These are phyloP conservation scores for Nidula niveotomentosa DNA, from an alignment of 1,284 basidiomycete species.

Conservation along the genomic window DNA sequence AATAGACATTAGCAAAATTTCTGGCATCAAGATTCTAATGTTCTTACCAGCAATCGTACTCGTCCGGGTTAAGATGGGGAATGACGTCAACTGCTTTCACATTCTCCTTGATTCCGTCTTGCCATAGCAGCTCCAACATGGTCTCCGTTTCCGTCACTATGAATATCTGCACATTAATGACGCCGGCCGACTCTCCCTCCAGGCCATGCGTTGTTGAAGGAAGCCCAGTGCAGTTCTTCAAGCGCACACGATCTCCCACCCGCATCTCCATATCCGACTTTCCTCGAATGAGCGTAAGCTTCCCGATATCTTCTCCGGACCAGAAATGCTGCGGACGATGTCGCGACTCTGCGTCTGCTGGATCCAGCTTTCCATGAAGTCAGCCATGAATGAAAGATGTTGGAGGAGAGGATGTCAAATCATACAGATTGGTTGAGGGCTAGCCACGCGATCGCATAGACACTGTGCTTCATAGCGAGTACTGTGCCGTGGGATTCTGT, in stretches of 20 bases:
- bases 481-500: constrained; percentile 57
- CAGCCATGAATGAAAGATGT: constrained; percentile 5
- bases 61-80: constrained; percentile 82
- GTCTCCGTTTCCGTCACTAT: constrained; percentile 74
- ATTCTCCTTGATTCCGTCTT: constrained; percentile 73
- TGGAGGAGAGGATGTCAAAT: constrained; percentile 5
- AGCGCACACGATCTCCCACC: constrained; percentile 64
- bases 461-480: constrained; percentile 75
- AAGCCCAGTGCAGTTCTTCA: constrained; percentile 44
- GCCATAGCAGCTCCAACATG: constrained; percentile 81
- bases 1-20: constrained; percentile 7
- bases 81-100: constrained; percentile 67
- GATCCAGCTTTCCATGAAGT: constrained; percentile 49
- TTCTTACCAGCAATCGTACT: constrained; percentile 81
- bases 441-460: constrained; percentile 85
- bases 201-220: constrained; percentile 59
- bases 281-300: constrained; percentile 67
- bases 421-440: constrained; percentile 85
- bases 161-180: constrained; percentile 54
- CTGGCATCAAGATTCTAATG: constrained; percentile 4
- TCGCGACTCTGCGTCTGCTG: constrained; percentile 50
- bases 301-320: constrained; percentile 62
- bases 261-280: constrained; percentile 64
- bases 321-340: constrained; percentile 77
- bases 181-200: constrained; percentile 39